Conservation (phyloP, 148 eudicot genomes). For the Amaranthus hypochondriacus region DNA sequence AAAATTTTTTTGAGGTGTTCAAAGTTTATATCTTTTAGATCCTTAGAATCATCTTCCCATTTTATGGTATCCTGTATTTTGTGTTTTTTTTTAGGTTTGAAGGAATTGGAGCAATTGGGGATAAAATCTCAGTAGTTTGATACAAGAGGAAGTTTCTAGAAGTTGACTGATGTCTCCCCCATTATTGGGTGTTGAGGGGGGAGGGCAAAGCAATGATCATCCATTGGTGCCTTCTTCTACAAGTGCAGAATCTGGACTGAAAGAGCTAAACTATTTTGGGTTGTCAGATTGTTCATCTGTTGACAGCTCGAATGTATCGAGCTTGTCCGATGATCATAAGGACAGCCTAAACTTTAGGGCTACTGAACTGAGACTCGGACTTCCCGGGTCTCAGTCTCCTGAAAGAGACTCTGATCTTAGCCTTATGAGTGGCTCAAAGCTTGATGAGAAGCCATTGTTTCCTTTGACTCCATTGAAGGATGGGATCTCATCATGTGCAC, state of each 20-base stretch:
- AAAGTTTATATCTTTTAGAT: background rate
- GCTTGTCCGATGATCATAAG: constrained; percentile 48
- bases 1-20: background rate
- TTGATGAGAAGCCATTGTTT: constrained; percentile 78
- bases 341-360: constrained; percentile 67
- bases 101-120: constrained; percentile 6
- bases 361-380: constrained; percentile 89
- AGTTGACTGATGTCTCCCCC: constrained; percentile 69
- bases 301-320: constrained; percentile 57
- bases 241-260: constrained; percentile 36
- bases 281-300: constrained; percentile 79
- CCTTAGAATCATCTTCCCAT: background rate
- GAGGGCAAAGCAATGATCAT: constrained; percentile 44
- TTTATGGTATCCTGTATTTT: background rate
- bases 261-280: constrained; percentile 77
- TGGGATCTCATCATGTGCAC: constrained; percentile 36
- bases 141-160: constrained; percentile 7
- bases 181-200: constrained; percentile 60
- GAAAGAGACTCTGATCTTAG: constrained; percentile 49
- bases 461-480: constrained; percentile 75
- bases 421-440: constrained; percentile 45
- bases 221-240: constrained; percentile 42
- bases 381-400: constrained; percentile 91
- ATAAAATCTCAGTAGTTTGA: background rate
- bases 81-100: constrained; percentile 5